Evolutionary conservation across 768 basidiomycete genomes (phyloP), one percentile per base, ranked within the genome.

Genomic region (Russula griseocarnosa): DNA sequence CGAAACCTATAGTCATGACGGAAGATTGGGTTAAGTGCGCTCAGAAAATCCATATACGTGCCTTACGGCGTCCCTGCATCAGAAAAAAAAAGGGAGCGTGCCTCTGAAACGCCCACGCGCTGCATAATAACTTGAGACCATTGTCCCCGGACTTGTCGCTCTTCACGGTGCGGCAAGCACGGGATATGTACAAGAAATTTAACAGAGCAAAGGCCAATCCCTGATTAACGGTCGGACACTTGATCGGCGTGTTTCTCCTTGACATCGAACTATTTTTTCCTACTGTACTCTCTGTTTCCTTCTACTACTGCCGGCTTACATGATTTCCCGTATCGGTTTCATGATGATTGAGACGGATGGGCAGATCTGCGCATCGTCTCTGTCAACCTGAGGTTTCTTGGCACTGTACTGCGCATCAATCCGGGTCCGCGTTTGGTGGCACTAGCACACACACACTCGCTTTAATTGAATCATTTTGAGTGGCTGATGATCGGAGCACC

Each of bases 81-180:
- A 52, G 28, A 52, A 52, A 52, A 52, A 52, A 32, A 52, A 50
- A 26, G 6, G 24, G 5, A 16, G 51, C 51, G 51, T 52, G 51
- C 51, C 51, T 52, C 51, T 52, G 51, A 52, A 52, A 28, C 51
- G 30, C 51, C 14, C 51, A 50, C 24, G 24, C 13, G 46, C 26
- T 13, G 47, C 24, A 26, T 26, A 40, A 36, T 5, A 14, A 28
- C 49, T 14, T 24, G 49, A 50, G 49, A 28, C 18, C 22, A 26
- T 28, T 50, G 26, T 26, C 20, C n/a, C 22, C 20, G n/a, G n/a
- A 20, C 24, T 13, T n/a, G n/a, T 50, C 49, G 49, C 49, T 6
- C 26, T 50, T 28, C 8, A 22, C 49, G 3, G 24, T 28, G 49
- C 49, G 49, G 22, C 14, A 14, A 28, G 26, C 18, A 50, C 49